Evolutionary conservation across 768 basidiomycete species (phyloP), one percentile per base, ranked within the genome.

Genomic region (Mycena crocata): DNA sequence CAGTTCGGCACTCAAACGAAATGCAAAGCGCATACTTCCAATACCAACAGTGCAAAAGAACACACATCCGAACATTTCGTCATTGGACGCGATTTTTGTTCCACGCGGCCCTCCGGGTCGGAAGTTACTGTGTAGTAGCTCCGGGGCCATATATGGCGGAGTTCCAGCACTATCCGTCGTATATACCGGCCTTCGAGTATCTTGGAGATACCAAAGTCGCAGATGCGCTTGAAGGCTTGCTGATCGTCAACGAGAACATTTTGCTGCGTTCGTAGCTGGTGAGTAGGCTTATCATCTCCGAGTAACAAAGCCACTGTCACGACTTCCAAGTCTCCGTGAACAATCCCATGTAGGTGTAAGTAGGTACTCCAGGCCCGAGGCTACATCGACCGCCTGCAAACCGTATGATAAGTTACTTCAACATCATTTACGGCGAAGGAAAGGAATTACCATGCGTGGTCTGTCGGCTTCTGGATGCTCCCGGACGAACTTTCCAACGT

Each of bases 181-280:
- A 31, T 45, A 68, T 5, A n/a, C n/a, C n/a, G n/a, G n/a, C n/a
- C n/a, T n/a, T 62, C 67, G 24, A 63, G 14, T 15, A 64, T 59
- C 39, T 62, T 68, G 3, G 67, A 58, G 23, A 63, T 50, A 17
- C 67, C 67, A 35, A 68, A 68, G 49, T 68, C 67, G 28, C 67
- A 64, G 39, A 68, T 64, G 39, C 44, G 32, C 5, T 61, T n/a
- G 45, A n/a, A 1, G 12, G 15, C 66, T 62, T 1, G 24, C 5
- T 46, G n/a, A n/a, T 57, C 55, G 45, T 68, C 55, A 3, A 68
- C 62, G 4, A 68, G 55, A 23, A 68, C 55, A 45, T 68, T 68
- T 39, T 68, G 54, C 66, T 67, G 42, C 19, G 48, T 17, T 17
- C 10, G 9, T 9, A 28, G 21, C 34, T 44, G 17, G 31, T 10